Conservation (phyloP, 805 yeast species). For the Tetrapisispora pingtungensis region DNA sequence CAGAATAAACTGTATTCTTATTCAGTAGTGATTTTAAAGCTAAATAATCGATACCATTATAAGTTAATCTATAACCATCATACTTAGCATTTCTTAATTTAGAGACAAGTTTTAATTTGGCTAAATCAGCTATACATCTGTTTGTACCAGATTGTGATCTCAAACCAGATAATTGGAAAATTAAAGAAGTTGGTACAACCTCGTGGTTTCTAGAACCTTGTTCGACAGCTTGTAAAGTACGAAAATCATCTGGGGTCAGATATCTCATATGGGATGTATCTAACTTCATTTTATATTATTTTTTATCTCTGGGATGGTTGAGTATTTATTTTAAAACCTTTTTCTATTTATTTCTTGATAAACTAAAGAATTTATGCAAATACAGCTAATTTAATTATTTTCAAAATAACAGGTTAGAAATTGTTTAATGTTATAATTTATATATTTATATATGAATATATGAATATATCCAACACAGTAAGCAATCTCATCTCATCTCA, state of each 20-base stretch:
- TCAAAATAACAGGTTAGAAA: too few species aligned
- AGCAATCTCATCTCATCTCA: conserved; percentile 12
- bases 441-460: too few species aligned
- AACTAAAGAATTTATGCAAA: too few species aligned
- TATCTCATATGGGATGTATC: conserved; percentile 93
- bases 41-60: conserved; percentile 83
- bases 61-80: conserved; percentile 87
- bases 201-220: conserved; percentile 89
- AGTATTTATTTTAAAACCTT: too few species aligned
- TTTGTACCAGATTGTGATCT: conserved; percentile 68
- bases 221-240: conserved; percentile 81
- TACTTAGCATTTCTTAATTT: conserved; percentile 82
- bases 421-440: too few species aligned
- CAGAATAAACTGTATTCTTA: conserved; percentile 59
- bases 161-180: conserved; percentile 69
- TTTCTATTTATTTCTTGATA: too few species aligned
- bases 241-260: conserved; percentile 80
- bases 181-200: conserved; percentile 81
- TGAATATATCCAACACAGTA: too few species aligned
- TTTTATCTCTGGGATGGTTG: background rate
- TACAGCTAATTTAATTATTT: too few species aligned
- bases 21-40: conserved; percentile 80
- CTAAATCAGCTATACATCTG: conserved; percentile 72
- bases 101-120: conserved; percentile 71
- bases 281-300: conserved; percentile 55